Evolutionary conservation across 306 rosid species (phyloP).

Genomic region (Quercus suber): DNA sequence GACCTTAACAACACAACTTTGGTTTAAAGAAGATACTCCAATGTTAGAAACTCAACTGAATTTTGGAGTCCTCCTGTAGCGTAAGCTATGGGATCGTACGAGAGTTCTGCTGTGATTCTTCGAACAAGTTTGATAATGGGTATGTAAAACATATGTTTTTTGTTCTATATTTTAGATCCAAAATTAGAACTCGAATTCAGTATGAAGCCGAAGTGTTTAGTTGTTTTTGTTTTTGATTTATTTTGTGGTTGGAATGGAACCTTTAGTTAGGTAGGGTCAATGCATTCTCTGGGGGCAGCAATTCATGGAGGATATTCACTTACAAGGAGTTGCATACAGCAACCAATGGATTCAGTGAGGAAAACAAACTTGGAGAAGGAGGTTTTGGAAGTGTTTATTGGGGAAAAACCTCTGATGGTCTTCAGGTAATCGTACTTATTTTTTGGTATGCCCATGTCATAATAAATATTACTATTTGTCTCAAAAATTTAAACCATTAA

Average conservation of each 20-base stretch:
- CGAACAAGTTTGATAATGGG: slow-evolving; percentile 67
- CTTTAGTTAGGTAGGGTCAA: background rate
- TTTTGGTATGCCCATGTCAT: background rate
- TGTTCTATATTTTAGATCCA: background rate
- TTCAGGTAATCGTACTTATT: slow-evolving; percentile 37
- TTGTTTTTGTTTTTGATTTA: background rate
- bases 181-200: background rate
- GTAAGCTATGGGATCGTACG: slow-evolving; percentile 57
- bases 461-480: no score
- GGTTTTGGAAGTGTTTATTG: slow-evolving; percentile 87
- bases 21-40: slow-evolving; percentile 30
- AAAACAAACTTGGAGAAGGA: slow-evolving; percentile 82
- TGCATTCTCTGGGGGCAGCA: slow-evolving; percentile 27
- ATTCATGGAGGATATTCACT: slow-evolving; percentile 79
- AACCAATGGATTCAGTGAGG: slow-evolving; percentile 76
- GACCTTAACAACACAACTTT: background rate
- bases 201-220: background rate
- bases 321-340: slow-evolving; percentile 83
- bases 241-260: background rate
- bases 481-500: no score
- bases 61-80: slow-evolving; percentile 2
- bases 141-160: slow-evolving; percentile 17
- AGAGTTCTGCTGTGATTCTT: slow-evolving; percentile 50
- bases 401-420: slow-evolving; percentile 79
- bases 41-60: slow-evolving; percentile 1